phyloP scores from a whole-genome alignment of 192 early-diverging fungal genomes.

The Podila epicladia region DNA sequence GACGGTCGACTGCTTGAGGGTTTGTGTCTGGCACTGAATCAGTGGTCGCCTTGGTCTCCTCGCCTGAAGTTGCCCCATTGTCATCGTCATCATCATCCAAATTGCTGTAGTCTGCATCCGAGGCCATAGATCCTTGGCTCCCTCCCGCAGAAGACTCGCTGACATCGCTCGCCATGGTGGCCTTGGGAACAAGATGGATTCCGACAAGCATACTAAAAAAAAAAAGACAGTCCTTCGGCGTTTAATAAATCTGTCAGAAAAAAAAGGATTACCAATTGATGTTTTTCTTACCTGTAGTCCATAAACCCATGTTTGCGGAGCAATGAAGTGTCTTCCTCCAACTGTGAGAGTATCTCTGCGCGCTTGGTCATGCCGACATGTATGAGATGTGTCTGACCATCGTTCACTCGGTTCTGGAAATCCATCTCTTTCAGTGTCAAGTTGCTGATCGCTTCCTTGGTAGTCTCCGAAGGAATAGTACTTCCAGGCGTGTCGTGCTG shows the following conservation, averaged over 20 bases:
- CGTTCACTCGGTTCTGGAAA: slow-evolving; percentile 35
- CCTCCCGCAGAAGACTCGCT: neutral
- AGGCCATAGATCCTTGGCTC: slow-evolving; percentile 17
- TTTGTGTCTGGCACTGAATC: neutral
- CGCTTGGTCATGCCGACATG: slow-evolving; percentile 19
- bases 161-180: neutral
- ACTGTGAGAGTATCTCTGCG: slow-evolving; percentile 22
- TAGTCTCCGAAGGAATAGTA: neutral
- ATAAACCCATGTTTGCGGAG: slow-evolving; percentile 45
- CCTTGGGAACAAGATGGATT: slow-evolving; percentile 33
- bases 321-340: slow-evolving; percentile 39
- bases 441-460: slow-evolving; percentile 23
- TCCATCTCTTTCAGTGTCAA: slow-evolving; percentile 46
- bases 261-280: neutral
- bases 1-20: neutral
- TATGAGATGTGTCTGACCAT: slow-evolving; percentile 33
- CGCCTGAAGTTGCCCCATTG: neutral
- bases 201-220: slow-evolving; percentile 33
- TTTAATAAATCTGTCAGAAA: neutral
- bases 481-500: too few relatives aligned
- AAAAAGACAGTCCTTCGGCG: neutral
- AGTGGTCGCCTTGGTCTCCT: neutral
- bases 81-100: slow-evolving; percentile 9
- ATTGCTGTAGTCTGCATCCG: slow-evolving; percentile 16
- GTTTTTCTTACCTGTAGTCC: slow-evolving; percentile 40